phyloP scores from a whole-genome alignment of 129 eudicot genomes.

The Artemisia tridentata region DNA sequence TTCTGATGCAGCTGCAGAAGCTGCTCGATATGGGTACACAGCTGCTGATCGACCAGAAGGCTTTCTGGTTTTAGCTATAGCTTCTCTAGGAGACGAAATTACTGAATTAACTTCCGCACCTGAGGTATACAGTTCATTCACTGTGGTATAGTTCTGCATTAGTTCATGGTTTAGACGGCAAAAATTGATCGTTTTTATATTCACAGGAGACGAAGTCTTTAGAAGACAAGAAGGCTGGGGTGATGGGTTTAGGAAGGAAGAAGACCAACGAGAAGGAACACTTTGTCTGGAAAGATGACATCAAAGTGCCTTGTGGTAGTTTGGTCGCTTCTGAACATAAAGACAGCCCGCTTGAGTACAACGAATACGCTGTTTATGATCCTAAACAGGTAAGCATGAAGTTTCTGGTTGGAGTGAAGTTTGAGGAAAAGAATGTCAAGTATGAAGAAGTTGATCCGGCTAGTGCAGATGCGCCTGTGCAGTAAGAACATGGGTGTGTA shows the following conservation, averaged over 20 bases:
- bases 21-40: slow-evolving; percentile 82
- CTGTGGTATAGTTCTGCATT: neutral
- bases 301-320: slow-evolving; percentile 79
- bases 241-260: slow-evolving; percentile 68
- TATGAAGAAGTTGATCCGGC: slow-evolving; percentile 43
- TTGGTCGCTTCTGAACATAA: slow-evolving; percentile 62
- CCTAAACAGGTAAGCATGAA: slow-evolving; percentile 77
- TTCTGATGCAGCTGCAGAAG: slow-evolving; percentile 94
- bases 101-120: slow-evolving; percentile 51
- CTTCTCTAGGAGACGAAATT: slow-evolving; percentile 61
- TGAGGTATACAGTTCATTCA: slow-evolving; percentile 27
- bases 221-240: slow-evolving; percentile 70
- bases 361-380: slow-evolving; percentile 85
- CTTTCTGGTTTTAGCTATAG: slow-evolving; percentile 76
- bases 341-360: slow-evolving; percentile 74
- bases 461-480: slow-evolving; percentile 13
- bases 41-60: slow-evolving; percentile 89
- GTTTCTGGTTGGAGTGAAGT: slow-evolving; percentile 87
- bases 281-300: slow-evolving; percentile 76
- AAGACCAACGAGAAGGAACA: slow-evolving; percentile 88
- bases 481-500: slow-evolving; percentile 11
- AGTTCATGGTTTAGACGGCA: neutral
- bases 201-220: slow-evolving; percentile 46
- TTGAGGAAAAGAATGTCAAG: slow-evolving; percentile 63
- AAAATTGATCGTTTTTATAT: too few relatives aligned